Evolutionary conservation across 2,329 filamentous ascomycete species (phyloP), one percentile per base, ranked within the genome.

Genomic region (Pleomassaria siparia): DNA sequence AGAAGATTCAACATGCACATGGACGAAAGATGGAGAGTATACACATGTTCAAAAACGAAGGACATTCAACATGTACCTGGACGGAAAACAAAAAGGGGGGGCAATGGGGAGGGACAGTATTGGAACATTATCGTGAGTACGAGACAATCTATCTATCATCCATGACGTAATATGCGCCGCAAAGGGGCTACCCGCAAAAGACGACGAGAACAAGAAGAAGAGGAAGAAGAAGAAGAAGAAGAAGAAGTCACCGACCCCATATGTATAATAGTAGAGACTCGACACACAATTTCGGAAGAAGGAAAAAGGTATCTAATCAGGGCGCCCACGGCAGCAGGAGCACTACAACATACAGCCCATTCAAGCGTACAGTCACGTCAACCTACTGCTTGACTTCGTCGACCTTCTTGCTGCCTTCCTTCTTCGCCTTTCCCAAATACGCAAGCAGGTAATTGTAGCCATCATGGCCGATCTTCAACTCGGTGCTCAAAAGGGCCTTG

Each of bases 381-480:
- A 9, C 28, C 53, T 68, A 68, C 57, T 68, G 61, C 56, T 68
- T 70, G 16, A 65, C 54, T 54, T 70, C 62, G 15, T 69, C 58
- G 20, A 57, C 53, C 62, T 69, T 71, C 59, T 67, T 64, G 33
- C 54, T 55, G 4, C 59, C 58, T 46, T 60, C 53, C 55, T 71
- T 52, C 50, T 70, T 67, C 37, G 62, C 63, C 52, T 66, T 66
- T 42, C 55, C 58, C 59, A 64, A 59, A 44, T 68, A 71, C 37
- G 56, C 46, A 13, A 62, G 42, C 22, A 71, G 50, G 1, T 68
- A 43, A 12, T 59, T 55, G 40, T 62, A 66, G 6, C 59, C 66
- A 50, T 72, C 70, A 28, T 60, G 54, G 9, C 63, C 57, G 32
- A 72, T 60, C 60, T 69, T 71, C 30, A 73, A 46, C 64, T 73